These are phyloP conservation scores for Brassica incana DNA, from an alignment of 345 rosid species.

Conservation along the genomic window DNA sequence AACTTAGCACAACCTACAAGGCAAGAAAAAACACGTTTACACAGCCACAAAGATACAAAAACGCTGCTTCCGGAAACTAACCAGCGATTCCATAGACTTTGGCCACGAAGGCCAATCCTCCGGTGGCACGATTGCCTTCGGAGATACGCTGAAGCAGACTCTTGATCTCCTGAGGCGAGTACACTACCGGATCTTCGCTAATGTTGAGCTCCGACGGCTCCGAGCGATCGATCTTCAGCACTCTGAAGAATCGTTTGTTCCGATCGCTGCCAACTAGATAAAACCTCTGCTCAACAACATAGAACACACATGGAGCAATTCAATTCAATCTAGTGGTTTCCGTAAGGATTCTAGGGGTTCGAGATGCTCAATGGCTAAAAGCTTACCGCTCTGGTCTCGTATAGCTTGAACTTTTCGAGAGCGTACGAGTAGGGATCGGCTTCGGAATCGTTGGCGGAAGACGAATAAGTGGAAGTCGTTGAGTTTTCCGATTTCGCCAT, in stretches of 20 bases:
- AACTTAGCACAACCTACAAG: slow-evolving; percentile 87
- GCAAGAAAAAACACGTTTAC: neutral
- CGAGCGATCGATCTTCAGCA: slow-evolving; percentile 90
- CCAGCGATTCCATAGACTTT: slow-evolving; percentile 96
- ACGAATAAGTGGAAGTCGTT: slow-evolving; percentile 35
- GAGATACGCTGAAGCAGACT: slow-evolving; percentile 87
- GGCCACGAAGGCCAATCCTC: slow-evolving; percentile 75
- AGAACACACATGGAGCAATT: slow-evolving; percentile 1
- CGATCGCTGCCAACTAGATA: slow-evolving; percentile 96
- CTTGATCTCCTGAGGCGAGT: slow-evolving; percentile 84
- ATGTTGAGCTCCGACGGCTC: slow-evolving; percentile 93
- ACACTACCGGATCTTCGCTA: slow-evolving; percentile 92
- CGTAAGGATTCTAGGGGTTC: neutral
- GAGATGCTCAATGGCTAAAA: neutral
- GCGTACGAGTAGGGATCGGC: slow-evolving; percentile 67
- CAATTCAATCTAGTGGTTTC: slow-evolving; percentile 23
- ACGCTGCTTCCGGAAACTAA: slow-evolving; percentile 34
- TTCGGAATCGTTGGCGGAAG: slow-evolving; percentile 68
- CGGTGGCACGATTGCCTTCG: slow-evolving; percentile 95
- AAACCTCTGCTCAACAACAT: slow-evolving; percentile 58
- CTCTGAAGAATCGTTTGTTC: slow-evolving; percentile 76
- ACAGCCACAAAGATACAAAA: neutral
- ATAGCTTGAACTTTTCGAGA: slow-evolving; percentile 91
- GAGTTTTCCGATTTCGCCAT: slow-evolving; percentile 68
- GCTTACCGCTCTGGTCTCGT: slow-evolving; percentile 90